These are phyloP conservation scores for Aspergillus neoniger DNA, from an alignment of 2,329 filamentous ascomycete species.

Conservation along the genomic window DNA sequence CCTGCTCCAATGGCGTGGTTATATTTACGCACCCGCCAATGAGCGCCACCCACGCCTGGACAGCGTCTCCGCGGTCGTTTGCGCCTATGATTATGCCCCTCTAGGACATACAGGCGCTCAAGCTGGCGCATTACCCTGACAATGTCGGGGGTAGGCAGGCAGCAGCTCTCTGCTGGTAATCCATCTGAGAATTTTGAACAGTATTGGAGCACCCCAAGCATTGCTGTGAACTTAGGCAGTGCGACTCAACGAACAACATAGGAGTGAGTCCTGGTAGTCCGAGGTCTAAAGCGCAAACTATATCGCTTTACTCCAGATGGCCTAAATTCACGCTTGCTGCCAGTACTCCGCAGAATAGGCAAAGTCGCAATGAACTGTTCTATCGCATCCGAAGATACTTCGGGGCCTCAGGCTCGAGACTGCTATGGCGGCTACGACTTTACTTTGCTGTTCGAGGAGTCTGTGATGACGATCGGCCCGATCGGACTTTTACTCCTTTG, in stretches of 20 bases:
- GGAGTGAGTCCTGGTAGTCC: not conserved
- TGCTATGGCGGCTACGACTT: conserved; percentile 3
- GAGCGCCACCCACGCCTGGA: not conserved
- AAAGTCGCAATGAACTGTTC: not conserved
- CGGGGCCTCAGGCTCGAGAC: not conserved
- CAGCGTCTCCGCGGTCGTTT: not conserved
- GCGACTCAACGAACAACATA: not conserved
- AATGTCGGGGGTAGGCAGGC: not conserved
- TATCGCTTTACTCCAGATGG: not conserved
- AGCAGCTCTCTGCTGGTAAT: not conserved
- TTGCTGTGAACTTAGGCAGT: not conserved
- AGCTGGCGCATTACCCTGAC: not conserved
- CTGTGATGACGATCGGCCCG: not conserved
- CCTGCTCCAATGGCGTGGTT: not conserved
- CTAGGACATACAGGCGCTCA: not conserved
- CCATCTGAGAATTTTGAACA: not conserved
- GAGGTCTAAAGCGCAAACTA: not conserved
- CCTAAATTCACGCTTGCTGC: no score
- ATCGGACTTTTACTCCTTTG: not conserved
- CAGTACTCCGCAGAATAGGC: no score
- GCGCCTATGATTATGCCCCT: not conserved
- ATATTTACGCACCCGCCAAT: conserved; percentile 1
- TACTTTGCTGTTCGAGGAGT: not conserved
- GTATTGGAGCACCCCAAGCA: not conserved
- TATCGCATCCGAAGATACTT: not conserved